phyloP scores from a whole-genome alignment of 768 basidiomycete genomes.

The Trametes gibbosa region DNA sequence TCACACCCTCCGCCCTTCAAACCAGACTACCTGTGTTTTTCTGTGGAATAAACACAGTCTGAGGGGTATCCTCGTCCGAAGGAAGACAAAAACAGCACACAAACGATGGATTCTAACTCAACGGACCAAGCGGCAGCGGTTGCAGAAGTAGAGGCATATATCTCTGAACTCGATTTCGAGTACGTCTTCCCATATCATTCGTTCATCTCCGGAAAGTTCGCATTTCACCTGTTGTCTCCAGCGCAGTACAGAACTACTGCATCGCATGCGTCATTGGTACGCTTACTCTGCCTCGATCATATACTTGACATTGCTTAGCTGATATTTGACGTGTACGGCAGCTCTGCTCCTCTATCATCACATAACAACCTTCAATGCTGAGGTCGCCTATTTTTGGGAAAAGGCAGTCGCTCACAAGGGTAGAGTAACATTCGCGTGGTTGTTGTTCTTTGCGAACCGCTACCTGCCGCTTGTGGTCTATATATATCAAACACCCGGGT shows the following conservation, averaged over 20 bases:
- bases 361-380: not conserved
- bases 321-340: not conserved
- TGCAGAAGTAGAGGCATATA: not conserved
- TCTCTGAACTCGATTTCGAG: not conserved
- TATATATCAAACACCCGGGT: not conserved
- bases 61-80: too few relatives aligned
- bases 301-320: too few relatives aligned
- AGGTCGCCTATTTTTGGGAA: not conserved
- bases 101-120: not conserved
- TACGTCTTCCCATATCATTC: not conserved
- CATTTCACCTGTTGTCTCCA: not conserved
- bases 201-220: not conserved
- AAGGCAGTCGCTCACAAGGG: not conserved
- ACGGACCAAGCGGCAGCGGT: not conserved
- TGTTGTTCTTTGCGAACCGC: not conserved
- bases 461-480: not conserved
- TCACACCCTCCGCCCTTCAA: too few relatives aligned
- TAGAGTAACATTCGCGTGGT: not conserved
- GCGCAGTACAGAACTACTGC: not conserved
- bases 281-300: not conserved
- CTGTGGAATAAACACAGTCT: too few relatives aligned
- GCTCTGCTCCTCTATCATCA: not conserved
- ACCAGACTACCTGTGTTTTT: too few relatives aligned
- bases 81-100: too few relatives aligned
- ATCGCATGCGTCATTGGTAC: not conserved